phyloP scores from a whole-genome alignment of 495 filamentous ascomycete genomes.

The Neurospora tetraspora region DNA sequence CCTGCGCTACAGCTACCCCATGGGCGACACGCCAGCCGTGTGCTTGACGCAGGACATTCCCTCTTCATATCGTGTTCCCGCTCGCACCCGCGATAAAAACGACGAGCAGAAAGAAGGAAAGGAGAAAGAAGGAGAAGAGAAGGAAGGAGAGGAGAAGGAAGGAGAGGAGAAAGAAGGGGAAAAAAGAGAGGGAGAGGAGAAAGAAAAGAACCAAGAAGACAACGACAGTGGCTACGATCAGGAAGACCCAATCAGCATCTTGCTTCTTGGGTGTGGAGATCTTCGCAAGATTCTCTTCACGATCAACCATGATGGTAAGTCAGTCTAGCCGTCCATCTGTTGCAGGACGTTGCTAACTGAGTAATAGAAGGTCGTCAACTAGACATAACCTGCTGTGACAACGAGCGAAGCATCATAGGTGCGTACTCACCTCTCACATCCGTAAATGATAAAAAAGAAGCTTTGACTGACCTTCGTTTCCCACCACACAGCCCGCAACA shows the following conservation, averaged over 20 bases:
- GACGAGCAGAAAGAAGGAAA: not conserved
- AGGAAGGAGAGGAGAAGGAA: not conserved
- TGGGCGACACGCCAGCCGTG: constrained; percentile 21
- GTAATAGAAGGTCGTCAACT: constrained; percentile 8
- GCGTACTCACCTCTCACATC: not conserved
- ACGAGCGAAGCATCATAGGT: constrained; percentile 18
- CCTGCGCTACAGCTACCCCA: constrained; percentile 8
- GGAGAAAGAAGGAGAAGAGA: not conserved
- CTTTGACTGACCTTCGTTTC: not conserved
- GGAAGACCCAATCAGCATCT: constrained; percentile 12
- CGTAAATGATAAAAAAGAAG: not conserved
- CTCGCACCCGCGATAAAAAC: not conserved
- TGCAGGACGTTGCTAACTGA: not conserved
- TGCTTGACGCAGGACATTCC: constrained; percentile 20
- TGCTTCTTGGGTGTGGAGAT: constrained; percentile 26
- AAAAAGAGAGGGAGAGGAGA: not conserved
- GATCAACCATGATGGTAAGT: constrained; percentile 10
- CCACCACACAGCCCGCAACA: constrained; percentile 16
- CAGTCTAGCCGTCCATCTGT: not conserved
- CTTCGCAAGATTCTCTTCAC: constrained; percentile 25
- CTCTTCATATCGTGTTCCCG: not conserved
- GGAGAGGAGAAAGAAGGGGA: not conserved
- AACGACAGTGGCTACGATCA: not conserved
- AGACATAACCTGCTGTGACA: constrained; percentile 24
- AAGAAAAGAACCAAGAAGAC: not conserved